A percentile compares a stretch with the other conserved stretches of the same genome.
Evolutionary conservation across 75 land plant species (phyloP).

Genomic region (Selaginella tamariscina): DNA sequence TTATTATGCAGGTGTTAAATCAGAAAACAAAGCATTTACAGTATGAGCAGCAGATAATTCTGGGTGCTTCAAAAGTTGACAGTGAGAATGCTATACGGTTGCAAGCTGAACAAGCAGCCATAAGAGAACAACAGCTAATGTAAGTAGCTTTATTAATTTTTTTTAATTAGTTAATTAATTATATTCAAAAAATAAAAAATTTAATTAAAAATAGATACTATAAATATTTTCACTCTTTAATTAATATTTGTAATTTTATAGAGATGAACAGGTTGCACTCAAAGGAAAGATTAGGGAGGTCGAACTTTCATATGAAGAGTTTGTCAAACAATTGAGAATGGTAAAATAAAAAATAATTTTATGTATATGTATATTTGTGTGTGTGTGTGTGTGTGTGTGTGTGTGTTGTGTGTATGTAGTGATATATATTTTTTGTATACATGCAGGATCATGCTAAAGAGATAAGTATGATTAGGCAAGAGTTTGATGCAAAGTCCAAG

Average conservation of each 20-base stretch:
- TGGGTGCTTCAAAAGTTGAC: conserved; percentile 24
- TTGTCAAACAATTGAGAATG: conserved; percentile 23
- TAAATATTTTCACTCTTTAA: no score
- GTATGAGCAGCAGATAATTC: conserved; percentile 27
- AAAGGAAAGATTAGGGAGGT: conserved; percentile 24
- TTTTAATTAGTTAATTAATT: background rate
- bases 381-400: no score
- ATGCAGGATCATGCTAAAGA: conserved; percentile 32
- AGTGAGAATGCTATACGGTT: conserved; percentile 25
- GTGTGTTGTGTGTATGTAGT: no score
- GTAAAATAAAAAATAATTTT: conserved; percentile 13
- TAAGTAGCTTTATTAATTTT: no score
- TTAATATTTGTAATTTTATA: conserved; percentile 1
- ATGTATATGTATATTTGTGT: background rate
- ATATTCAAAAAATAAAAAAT: background rate
- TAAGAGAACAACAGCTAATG: conserved; percentile 29
- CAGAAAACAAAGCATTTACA: conserved; percentile 32
- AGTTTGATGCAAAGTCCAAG: conserved; percentile 25
- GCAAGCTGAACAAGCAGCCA: conserved; percentile 18
- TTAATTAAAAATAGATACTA: background rate
- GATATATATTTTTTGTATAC: no score
- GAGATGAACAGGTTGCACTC: conserved; percentile 27
- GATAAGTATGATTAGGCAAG: conserved; percentile 31
- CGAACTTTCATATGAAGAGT: conserved; percentile 29
- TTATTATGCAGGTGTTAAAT: conserved; percentile 22